Evolutionary conservation across 192 early-diverging fungal genomes (phyloP), one percentile per base, ranked within the genome.

Genomic region (Umbelopsis sp.): DNA sequence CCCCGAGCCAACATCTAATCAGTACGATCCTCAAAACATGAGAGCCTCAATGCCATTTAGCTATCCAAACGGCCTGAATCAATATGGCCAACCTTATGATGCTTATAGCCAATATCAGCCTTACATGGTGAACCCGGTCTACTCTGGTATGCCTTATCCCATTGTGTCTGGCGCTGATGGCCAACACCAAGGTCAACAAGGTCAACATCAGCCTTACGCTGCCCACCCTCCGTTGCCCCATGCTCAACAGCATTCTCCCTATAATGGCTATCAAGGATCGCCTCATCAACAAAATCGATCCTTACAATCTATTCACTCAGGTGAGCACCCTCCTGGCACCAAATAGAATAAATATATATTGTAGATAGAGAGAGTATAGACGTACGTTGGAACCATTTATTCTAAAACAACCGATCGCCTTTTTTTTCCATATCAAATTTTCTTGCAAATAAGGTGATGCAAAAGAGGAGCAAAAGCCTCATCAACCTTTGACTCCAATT

Each of bases 401-500:
- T 41, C 37, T 41, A 41, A 41, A 41, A 41, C 37, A 41, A 41
- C 37, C 37, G 37, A 41, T 41, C 37, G 7, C 10, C 10, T 41
- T 41, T 10, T 41, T 41, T 41, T 41, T 41, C 10, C 37, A 41
- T 41, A 41, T 41, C 37, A 41, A 30, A 41, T 41, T 1, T 41
- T 41, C 37, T 41, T 41, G 37, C 18, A 30, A 25, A 35, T 35
- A 22, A 61, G 25, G 55, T 16, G 55, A 61, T 35, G 30, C 33
- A 16, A 61, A 61, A n/a, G 55, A 61, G 27, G 55, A 61, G 13
- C 55, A 61, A 61, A 61, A 61, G 55, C 55, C 55, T 35, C 55
- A 61, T 35, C 67, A 69, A 16, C 53, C 74, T 1, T 77, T 79
- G 66, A 69, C 77, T 67, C 79, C 79, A 48, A 68, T 78, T 27